Base-by-base conservation (phyloP, 176 grass and related monocot genomes). In the Raddia guianensis region DNA sequence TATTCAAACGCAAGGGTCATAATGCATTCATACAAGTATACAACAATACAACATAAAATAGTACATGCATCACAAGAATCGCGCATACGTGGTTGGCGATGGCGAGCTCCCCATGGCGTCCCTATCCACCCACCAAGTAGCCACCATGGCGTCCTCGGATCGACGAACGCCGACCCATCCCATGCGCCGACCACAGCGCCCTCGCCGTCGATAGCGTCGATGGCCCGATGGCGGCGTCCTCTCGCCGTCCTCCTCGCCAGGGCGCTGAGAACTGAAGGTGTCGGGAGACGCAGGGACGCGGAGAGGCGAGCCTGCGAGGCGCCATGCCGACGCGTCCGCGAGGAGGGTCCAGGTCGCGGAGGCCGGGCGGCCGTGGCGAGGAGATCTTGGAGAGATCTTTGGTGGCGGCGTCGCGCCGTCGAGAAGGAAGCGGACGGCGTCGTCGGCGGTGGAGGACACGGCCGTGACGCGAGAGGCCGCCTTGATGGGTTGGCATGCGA, bases 71-170 rank as follows among this genome's bases (percentile, higher is more conserved):
- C 27, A 27, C 27, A 70, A 83, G 2, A 7, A 16, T 9, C 9
- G 13, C 15, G 34, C 84, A 66, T 68, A 98, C 95, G 70, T 98
- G 92, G 3, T 92, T 90, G 2, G 95, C 92, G 80, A 92, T 78
- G n/a, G 92, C 92, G 49, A 98, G 84, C 45, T 95, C 88, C 15
- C 84, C 95, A 95, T 93, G 49, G 78, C 72, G 35, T 87, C 74
- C 32, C 53, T 76, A 66, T 98, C 95, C 45, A 81, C 75, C 92
- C 92, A 98, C 79, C 95, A 86, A 1, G 95, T 89, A 34, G 95
- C 92, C 40, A 98, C 84, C 95, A 98, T 98, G 81, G 75, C 83
- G 90, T 95, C 82, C 95, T 87, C 84, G 91, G 59, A 12, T 98
- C 95, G 10, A 95, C 88, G 51, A 95, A 98, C 32, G 84, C 83